Evolutionary conservation across 352 stramenopile species (phyloP), one percentile per base, ranked within the genome.

Genomic region (Phytopythium litorale): DNA sequence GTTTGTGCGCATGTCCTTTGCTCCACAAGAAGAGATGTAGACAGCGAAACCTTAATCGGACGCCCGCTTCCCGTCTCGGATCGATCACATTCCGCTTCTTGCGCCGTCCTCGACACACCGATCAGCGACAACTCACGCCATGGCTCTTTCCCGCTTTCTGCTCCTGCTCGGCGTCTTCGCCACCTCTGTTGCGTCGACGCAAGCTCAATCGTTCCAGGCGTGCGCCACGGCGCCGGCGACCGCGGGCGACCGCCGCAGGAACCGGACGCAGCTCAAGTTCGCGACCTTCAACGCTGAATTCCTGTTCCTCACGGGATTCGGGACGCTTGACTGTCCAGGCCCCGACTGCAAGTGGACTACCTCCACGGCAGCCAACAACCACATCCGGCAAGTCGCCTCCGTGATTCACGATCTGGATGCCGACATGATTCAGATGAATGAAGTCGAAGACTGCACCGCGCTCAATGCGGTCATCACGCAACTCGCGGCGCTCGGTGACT

Each of bases 401-500:
- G 65, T 80, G 32, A 72, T 89, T 52, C 71, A 78, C 54, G 32
- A 56, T n/a, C 56, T 91, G 40, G 59, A 88, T 58, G 66, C 78
- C 33, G 81, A 91, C 58, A 88, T 91, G 50, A 62, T 91, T 21
- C 81, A 88, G 48, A 56, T 91, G 40, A 76, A 77, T 53, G 81
- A 91, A 45, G 76, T 91, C 12, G 75, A 87, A 48, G 73, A 84
- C 63, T 88, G 79, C 63, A 67, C 64, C 0, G 77, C 71, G 37
- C 70, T 90, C 11, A 58, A 81, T 16, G 66, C 73, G 25, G 60
- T 88, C 61, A 82, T 87, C 67, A 70, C 56, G 23, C 57, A 81
- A 61, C 69, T 88, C n/a, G 21, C 53, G 58, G 57, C 66, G 3
- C 68, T 88, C 6, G 78, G 76, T 7, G 81, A 87, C 45, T 65